phyloP scores from a whole-genome alignment of 306 rosid genomes.

The Dryas alaskensis region DNA sequence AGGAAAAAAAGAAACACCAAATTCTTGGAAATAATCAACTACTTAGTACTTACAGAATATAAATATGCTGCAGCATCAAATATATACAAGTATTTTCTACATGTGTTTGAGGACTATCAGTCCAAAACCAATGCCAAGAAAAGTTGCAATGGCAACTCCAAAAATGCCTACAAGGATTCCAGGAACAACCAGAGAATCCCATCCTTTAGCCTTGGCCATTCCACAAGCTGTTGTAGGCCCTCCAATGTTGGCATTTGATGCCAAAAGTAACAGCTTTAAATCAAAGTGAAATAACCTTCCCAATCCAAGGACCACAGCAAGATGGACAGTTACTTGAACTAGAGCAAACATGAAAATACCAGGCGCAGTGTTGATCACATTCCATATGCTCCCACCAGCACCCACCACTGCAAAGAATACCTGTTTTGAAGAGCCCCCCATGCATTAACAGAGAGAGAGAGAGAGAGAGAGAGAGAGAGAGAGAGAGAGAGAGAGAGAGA shows the following conservation, averaged over 20 bases:
- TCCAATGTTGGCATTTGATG: constrained; percentile 82
- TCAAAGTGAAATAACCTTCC: constrained; percentile 61
- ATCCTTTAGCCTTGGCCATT: constrained; percentile 74
- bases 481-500: not conserved
- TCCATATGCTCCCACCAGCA: constrained; percentile 68
- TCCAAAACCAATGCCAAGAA: constrained; percentile 66
- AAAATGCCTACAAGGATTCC: constrained; percentile 70
- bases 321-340: constrained; percentile 68
- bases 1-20: not conserved
- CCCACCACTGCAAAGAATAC: constrained; percentile 65
- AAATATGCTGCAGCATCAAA: too few relatives aligned
- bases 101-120: constrained; percentile 47
- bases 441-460: too few relatives aligned
- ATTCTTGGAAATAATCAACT: too few relatives aligned
- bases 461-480: not conserved
- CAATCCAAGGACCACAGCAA: constrained; percentile 48
- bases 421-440: constrained; percentile 21
- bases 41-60: too few relatives aligned
- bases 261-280: constrained; percentile 56
- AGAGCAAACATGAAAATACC: constrained; percentile 64
- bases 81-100: constrained; percentile 11
- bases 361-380: constrained; percentile 57
- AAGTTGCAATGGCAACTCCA: constrained; percentile 63
- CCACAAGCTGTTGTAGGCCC: constrained; percentile 88
- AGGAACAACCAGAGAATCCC: constrained; percentile 71